Evolutionary conservation across 2,329 filamentous ascomycete species (phyloP), one percentile per base, ranked within the genome.

Genomic region (Alternaria postmessia): DNA sequence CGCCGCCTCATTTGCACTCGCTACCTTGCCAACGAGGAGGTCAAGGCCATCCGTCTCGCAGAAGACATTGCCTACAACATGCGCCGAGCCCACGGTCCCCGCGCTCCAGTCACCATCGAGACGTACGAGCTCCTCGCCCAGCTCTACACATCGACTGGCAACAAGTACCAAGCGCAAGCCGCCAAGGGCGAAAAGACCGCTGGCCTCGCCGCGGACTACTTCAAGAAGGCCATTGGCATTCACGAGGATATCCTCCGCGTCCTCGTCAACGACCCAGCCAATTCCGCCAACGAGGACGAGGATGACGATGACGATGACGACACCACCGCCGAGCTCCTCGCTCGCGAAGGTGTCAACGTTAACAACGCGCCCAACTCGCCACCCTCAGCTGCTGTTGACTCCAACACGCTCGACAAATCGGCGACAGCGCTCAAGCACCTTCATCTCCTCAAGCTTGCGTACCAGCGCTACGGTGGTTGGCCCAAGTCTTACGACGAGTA

Each of bases 51-150:
- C 51, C 68, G 69, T 11, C 81, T 86, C 2, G 82, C 81, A 71
- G 84, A 84, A 67, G 82, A 84, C 68, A 85, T 86, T 57, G 82
- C 82, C 39, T 86, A 86, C 78, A 86, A 86, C 68, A 78, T 86
- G 62, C 82, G 82, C 11, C 82, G 84, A 22, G 83, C 84, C 6
- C 83, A 84, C 72, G 84, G 84, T 4, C 79, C 80, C 30, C 78
- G 80, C 8, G 80, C 84, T 44, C 77, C 78, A 0, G 76, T 81
- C 28, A 85, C 84, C 0, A 69, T 85, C 53, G 81, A 85, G 54
- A 82, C 83, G 65, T 83, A 80, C 61, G 80, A 81, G 63, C 74
- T 86, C 11, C 80, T 86, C 5, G 82, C 83, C 0, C 76, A 81
- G 36, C 77, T 86, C 1, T 85, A 83, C 76, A 84, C 82, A 6